These are phyloP conservation scores for Curvularia spicifera DNA, from an alignment of 2,329 filamentous ascomycete species.

Conservation along the genomic window DNA sequence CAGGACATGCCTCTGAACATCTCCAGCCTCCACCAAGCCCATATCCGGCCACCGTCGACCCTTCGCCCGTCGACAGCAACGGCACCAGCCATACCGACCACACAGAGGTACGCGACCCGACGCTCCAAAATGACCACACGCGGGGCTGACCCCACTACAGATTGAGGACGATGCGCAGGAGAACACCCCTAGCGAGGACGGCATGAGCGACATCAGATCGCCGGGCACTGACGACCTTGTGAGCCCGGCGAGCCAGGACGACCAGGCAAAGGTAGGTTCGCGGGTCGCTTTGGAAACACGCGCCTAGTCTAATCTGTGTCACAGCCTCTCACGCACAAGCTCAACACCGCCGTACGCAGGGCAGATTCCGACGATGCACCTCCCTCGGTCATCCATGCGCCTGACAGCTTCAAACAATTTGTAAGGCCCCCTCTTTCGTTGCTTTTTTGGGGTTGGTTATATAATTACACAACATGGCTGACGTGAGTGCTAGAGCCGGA, in stretches of 20 bases:
- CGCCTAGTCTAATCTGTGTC: constrained; percentile 9
- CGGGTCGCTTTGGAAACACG: background rate
- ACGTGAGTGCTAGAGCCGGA: constrained; percentile 38
- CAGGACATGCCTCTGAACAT: constrained; percentile 54
- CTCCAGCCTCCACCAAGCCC: constrained; percentile 57
- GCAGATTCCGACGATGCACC: constrained; percentile 76
- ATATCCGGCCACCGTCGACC: constrained; percentile 72
- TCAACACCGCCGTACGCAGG: constrained; percentile 54
- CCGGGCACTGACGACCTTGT: constrained; percentile 45
- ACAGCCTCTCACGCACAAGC: constrained; percentile 52
- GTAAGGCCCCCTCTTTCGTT: constrained; percentile 53
- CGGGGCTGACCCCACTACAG: constrained; percentile 39
- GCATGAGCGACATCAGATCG: constrained; percentile 49
- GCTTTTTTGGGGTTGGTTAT: constrained; percentile 14
- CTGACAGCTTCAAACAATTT: constrained; percentile 81
- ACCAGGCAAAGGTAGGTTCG: constrained; percentile 39
- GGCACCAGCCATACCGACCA: constrained; percentile 81
- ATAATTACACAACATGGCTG: constrained; percentile 41
- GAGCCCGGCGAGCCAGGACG: constrained; percentile 43
- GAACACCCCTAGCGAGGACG: constrained; percentile 52
- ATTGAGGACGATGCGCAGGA: constrained; percentile 81
- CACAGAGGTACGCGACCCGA: constrained; percentile 63
- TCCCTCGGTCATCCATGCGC: constrained; percentile 89
- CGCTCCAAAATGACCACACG: constrained; percentile 1
- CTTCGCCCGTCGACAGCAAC: constrained; percentile 84